Evolutionary conservation across 192 early-diverging fungal species (phyloP).

Genomic region (Backusella tarrabulga): DNA sequence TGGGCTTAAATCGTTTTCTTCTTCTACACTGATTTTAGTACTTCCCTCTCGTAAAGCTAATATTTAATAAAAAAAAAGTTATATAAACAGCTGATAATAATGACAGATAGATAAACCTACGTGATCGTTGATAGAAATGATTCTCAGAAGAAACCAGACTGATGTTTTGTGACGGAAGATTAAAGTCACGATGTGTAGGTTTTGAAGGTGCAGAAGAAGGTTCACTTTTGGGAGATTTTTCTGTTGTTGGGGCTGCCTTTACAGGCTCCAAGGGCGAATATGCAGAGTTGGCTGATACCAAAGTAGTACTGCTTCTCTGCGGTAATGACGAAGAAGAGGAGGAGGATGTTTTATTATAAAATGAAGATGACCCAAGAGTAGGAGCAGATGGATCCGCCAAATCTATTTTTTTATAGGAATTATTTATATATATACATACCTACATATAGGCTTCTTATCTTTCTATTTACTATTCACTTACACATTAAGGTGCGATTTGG

Average conservation of each 20-base stretch:
- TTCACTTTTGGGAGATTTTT: neutral
- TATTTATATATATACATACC: neutral
- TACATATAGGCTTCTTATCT: neutral
- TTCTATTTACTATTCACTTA: constrained; percentile 9
- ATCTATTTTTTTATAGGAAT: neutral
- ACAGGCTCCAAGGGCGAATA: neutral
- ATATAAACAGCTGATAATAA: neutral
- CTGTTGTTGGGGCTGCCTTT: neutral
- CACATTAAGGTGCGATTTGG: constrained; percentile 36
- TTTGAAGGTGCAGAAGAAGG: neutral
- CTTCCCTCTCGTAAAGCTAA: neutral
- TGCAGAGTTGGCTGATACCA: neutral
- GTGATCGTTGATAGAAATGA: neutral
- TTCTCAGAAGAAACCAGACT: neutral
- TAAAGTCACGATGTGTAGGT: neutral
- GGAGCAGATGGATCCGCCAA: constrained; percentile 14
- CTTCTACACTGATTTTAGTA: neutral
- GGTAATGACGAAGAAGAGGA: neutral
- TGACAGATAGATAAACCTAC: neutral
- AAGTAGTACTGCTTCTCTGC: neutral
- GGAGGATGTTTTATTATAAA: neutral
- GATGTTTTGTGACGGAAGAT: neutral
- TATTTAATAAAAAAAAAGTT: neutral
- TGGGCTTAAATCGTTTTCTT: neutral
- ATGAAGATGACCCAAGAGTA: neutral